phyloP scores from a whole-genome alignment of 192 early-diverging fungal species.

The Phycomyces blakesleeanus region DNA sequence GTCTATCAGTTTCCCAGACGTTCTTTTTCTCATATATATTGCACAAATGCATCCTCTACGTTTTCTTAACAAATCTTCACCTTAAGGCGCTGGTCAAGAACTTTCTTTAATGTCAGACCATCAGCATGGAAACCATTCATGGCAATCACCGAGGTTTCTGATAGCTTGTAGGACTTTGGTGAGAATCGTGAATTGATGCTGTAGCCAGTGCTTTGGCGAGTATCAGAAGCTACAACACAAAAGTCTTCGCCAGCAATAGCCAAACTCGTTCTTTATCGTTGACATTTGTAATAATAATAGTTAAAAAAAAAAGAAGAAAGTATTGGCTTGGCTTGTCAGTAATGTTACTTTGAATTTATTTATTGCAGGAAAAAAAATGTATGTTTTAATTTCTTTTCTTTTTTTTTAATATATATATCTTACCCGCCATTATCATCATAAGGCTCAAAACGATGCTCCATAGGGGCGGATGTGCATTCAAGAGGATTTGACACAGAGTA shows the following conservation, averaged over 20 bases:
- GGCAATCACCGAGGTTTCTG: slow-evolving; percentile 79
- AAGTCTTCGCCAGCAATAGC: slow-evolving; percentile 96
- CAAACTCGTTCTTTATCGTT: slow-evolving; percentile 62
- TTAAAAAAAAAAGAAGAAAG: not conserved
- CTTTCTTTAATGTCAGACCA: slow-evolving; percentile 76
- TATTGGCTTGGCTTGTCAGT: too few relatives aligned
- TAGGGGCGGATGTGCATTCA: slow-evolving; percentile 30
- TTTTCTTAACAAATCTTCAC: slow-evolving; percentile 34
- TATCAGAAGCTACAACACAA: slow-evolving; percentile 91
- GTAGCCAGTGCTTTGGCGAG: slow-evolving; percentile 93
- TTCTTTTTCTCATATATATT: not conserved
- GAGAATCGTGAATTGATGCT: slow-evolving; percentile 90
- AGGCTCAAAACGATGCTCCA: slow-evolving; percentile 78
- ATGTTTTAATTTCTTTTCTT: not conserved
- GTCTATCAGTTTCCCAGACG: not conserved
- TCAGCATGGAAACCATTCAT: slow-evolving; percentile 90
- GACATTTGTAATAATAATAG: too few relatives aligned
- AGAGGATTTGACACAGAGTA: not conserved
- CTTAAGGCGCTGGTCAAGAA: slow-evolving; percentile 82
- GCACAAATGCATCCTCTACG: not conserved
- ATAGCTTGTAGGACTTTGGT: slow-evolving; percentile 87
- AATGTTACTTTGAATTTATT: not conserved
- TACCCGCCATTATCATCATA: slow-evolving; percentile 88
- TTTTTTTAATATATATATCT: not conserved
- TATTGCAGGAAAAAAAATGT: not conserved